Evolutionary conservation across 2,329 filamentous ascomycete genomes (phyloP).

Genomic region (Fusarium nurragi): DNA sequence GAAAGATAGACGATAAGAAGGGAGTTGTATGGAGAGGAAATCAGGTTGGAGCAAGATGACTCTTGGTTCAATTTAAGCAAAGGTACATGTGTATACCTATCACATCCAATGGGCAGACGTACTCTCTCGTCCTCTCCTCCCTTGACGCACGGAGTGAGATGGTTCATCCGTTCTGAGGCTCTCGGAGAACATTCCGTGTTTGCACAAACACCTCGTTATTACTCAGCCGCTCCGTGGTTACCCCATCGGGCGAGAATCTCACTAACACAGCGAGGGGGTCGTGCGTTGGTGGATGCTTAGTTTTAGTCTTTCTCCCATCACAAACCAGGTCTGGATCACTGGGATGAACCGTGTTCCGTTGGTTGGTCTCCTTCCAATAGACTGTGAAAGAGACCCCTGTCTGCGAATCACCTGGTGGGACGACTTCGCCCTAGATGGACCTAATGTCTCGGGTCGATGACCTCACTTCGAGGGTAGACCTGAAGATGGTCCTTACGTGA

Average conservation of each 20-base stretch:
- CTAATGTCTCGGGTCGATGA: not conserved
- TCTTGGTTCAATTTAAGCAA: not conserved
- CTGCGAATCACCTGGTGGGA: not conserved
- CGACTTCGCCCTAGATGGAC: not conserved
- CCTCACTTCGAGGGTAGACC: not conserved
- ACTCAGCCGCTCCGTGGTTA: not conserved
- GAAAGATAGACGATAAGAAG: too few relatives aligned
- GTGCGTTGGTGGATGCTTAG: not conserved
- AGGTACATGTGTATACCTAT: not conserved
- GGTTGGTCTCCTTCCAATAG: constrained; percentile 11
- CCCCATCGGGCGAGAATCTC: not conserved
- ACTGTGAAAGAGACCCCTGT: not conserved
- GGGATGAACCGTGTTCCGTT: not conserved
- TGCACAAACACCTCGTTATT: not conserved
- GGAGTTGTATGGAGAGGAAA: too few relatives aligned
- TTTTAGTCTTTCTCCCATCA: not conserved
- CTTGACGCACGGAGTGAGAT: not conserved
- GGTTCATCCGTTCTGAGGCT: not conserved
- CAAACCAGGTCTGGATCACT: constrained; percentile 2
- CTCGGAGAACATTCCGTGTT: too few relatives aligned
- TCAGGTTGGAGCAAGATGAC: not conserved
- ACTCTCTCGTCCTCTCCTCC: not conserved
- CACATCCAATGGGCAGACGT: not conserved
- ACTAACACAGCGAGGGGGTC: not conserved
- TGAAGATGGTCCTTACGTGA: too few relatives aligned